Evolutionary conservation across 768 basidiomycete genomes (phyloP).

Genomic region (Strobilomyces echinocephalus): DNA sequence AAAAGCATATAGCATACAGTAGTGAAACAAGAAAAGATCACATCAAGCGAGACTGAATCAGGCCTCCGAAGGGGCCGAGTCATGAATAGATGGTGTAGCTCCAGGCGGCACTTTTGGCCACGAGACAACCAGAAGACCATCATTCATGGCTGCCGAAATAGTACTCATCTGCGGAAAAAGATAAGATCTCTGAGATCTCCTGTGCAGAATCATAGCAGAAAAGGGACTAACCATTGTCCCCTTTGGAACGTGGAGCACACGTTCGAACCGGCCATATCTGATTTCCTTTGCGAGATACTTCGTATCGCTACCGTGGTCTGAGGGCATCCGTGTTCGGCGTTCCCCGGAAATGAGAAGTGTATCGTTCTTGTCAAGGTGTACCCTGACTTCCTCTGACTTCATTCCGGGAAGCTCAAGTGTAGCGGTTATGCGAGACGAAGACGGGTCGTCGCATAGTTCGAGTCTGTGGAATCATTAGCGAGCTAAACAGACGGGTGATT

Average conservation of each 20-base stretch:
- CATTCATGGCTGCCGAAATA: conserved; percentile 36
- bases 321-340: conserved; percentile 18
- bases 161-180: conserved; percentile 27
- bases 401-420: conserved; percentile 39
- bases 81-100: conserved; percentile 9
- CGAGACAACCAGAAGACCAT: conserved; percentile 36
- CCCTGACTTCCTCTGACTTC: conserved; percentile 31
- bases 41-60: conserved; percentile 2
- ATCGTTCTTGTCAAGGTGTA: conserved; percentile 30
- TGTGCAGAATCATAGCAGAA: conserved; percentile 1
- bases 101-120: conserved; percentile 33
- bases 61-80: not conserved
- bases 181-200: not conserved
- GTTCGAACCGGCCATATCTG: conserved; percentile 37
- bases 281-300: conserved; percentile 35
- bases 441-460: conserved; percentile 37
- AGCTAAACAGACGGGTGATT: not conserved
- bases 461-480: conserved; percentile 28
- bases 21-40: not conserved
- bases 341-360: conserved; percentile 34
- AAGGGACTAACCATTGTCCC: conserved; percentile 32
- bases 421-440: conserved; percentile 30
- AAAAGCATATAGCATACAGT: conserved; percentile 7
- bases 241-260: conserved; percentile 33
- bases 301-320: conserved; percentile 12